A percentile compares a stretch with the other conserved stretches of the same genome.
These are phyloP conservation scores for Ophiostoma sp. DNA, from an alignment of 2,329 filamentous ascomycete species.

Conservation along the genomic window DNA sequence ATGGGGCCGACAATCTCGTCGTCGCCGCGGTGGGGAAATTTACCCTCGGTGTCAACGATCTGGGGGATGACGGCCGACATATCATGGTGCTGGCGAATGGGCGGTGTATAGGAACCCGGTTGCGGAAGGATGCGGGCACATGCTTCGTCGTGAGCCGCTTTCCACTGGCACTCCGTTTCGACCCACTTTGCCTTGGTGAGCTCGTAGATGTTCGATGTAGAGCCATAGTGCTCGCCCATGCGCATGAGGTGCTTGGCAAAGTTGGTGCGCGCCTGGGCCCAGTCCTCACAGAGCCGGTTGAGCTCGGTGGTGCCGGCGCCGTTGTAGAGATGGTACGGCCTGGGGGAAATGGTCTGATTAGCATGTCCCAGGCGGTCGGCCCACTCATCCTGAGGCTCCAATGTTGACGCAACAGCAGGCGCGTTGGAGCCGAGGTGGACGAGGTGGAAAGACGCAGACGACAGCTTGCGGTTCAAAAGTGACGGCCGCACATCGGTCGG, in stretches of 20 bases:
- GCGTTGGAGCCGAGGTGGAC: slow-evolving; percentile 47
- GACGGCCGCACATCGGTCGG: slow-evolving; percentile 42
- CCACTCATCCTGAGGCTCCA: slow-evolving; percentile 67
- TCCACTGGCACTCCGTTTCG: slow-evolving; percentile 71
- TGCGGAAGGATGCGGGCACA: slow-evolving; percentile 45
- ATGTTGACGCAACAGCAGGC: slow-evolving; percentile 34
- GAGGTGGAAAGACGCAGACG: slow-evolving; percentile 64
- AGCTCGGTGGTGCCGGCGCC: slow-evolving; percentile 50
- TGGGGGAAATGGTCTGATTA: slow-evolving; percentile 82
- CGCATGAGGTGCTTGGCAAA: slow-evolving; percentile 85
- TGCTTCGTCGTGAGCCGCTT: slow-evolving; percentile 60
- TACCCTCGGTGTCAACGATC: slow-evolving; percentile 68
- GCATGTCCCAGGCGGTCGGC: slow-evolving; percentile 80
- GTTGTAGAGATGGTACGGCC: slow-evolving; percentile 58
- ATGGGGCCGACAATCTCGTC: slow-evolving; percentile 93
- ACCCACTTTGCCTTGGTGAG: slow-evolving; percentile 87
- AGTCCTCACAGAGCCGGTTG: slow-evolving; percentile 65
- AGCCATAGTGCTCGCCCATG: slow-evolving; percentile 83
- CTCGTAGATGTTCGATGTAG: slow-evolving; percentile 80
- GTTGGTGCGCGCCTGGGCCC: slow-evolving; percentile 76
- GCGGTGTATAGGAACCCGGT: not conserved
- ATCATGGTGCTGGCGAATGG: slow-evolving; percentile 41
- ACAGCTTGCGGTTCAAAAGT: slow-evolving; percentile 71
- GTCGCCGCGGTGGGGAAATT: slow-evolving; percentile 83
- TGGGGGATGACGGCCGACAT: slow-evolving; percentile 61